Base-by-base conservation (phyloP, 371 early-diverging fungal genomes). In the Coemansia sp. region DNA sequence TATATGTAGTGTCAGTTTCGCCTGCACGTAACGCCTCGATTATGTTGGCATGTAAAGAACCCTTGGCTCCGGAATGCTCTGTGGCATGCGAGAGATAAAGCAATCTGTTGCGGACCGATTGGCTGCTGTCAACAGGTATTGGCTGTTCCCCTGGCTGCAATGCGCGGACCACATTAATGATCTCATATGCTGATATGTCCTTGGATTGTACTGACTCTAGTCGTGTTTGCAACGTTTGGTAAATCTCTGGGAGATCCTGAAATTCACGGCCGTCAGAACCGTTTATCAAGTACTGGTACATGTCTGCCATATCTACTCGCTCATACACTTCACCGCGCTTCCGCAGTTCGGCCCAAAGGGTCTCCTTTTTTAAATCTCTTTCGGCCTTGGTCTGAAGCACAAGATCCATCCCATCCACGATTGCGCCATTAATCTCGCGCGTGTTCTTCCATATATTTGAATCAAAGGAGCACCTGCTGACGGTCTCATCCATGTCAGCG, bases 381-480 rank as follows among this genome's bases (percentile, higher is more conserved):
- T 37, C 30, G 5, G 12, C 30, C 25, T 65, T 64, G 5, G 33
- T 60, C 51, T 48, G 60, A 12, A 72, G 23, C 16, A 64, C 28
- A 3, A 56, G 21, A 2, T 60, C 60, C 53, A 62, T 51, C n/a
- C 73, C 69, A 39, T 72, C 73, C n/a, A 69, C 25, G 23, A 62
- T 21, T 1, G 65, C 59, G 1, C 61, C 61, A 3, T 44, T 64
- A 33, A 28, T 9, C n/a, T 42, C 54, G 20, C 28, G 18, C 6
- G 64, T 54, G 7, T 12, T 33, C 1, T 20, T 63, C 64, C 64
- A 63, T 11, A 63, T 14, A 11, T 9, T 12, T 2, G 28, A 7
- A 12, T 40, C 26, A 7, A 11, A n/a, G 11, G 21, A 12, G 14
- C 50, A 40, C 18, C 18, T 11, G 25, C 26, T 63, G 16, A 5